These are phyloP conservation scores for Venturiaceae sp. DNA, from an alignment of 2,329 filamentous ascomycete genomes.

Conservation along the genomic window DNA sequence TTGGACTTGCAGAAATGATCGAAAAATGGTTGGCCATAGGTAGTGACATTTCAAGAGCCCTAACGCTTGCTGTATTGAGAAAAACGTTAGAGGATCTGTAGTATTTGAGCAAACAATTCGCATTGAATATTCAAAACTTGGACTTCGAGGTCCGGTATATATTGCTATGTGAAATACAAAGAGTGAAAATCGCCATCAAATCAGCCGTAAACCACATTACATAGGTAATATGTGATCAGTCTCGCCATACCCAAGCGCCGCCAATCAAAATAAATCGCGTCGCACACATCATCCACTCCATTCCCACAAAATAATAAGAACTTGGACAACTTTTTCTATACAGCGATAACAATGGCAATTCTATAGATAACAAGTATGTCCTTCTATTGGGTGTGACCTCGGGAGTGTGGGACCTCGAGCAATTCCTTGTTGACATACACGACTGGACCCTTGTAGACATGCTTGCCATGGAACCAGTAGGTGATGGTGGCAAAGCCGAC, in stretches of 20 bases:
- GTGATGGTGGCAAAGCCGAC: slow-evolving; percentile 28
- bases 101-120: too few relatives aligned
- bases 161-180: background rate
- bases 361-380: background rate
- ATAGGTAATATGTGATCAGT: background rate
- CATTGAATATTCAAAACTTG: background rate
- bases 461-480: slow-evolving; percentile 32
- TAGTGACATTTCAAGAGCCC: too few relatives aligned
- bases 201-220: background rate
- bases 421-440: slow-evolving; percentile 10
- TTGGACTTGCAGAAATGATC: too few relatives aligned
- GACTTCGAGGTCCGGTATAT: background rate
- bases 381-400: background rate
- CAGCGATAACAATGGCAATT: background rate
- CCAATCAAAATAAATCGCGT: background rate
- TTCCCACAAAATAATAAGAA: background rate
- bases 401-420: background rate
- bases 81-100: too few relatives aligned
- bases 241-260: background rate
- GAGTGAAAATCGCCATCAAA: background rate
- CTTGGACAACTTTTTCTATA: background rate
- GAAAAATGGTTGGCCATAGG: too few relatives aligned
- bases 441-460: slow-evolving; percentile 27
- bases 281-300: background rate
- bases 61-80: too few relatives aligned